Evolutionary conservation across 305 asterid genomes (phyloP), one percentile per base, ranked within the genome.

Genomic region (Solanum hybrid): DNA sequence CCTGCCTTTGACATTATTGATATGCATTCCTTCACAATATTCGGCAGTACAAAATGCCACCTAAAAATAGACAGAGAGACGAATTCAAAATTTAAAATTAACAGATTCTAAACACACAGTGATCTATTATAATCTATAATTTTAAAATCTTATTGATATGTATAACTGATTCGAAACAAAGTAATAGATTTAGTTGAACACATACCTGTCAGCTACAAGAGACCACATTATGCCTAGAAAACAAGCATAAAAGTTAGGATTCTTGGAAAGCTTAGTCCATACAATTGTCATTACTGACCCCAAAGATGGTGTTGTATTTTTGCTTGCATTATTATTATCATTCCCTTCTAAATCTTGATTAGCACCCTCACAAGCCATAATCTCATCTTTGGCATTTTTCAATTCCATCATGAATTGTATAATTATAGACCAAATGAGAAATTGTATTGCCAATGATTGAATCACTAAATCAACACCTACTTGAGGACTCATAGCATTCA

Each of bases 161-260:
- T 86, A 19, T 34, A 45, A 19, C n/a, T 66, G 4, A 60, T 15
- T 12, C 8, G 17, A 10, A 14, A 80, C 10, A 17, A 32, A 15
- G 4, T 12, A 60, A 7, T 4, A 38, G 9, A 5, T 64, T 42
- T 31, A 72, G 37, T 19, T 10, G 71, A 19, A 60, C 26, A 60
- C 37, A 14, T 90, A 95, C 98, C 97, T 95, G 88, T 93, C 90
- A 15, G 98, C 91, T 35, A 95, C 1, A 79, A 95, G 96, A 37
- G 95, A 93, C 98, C 98, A 96, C 87, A 92, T 73, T 78, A 96
- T 40, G 35, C 95, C 98, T 56, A 94, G 34, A 14, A 90, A 87
- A 90, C 95, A 95, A 22, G 97, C 95, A 86, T 90, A 96, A 15
- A 75, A 91, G 79, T 95, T 95, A 2, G 98, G 97, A 88, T 95